A percentile compares a stretch with the other conserved stretches of the same genome.
Conservation (phyloP, 371 early-diverging fungal genomes). For the Haplosporangium sp. region DNA sequence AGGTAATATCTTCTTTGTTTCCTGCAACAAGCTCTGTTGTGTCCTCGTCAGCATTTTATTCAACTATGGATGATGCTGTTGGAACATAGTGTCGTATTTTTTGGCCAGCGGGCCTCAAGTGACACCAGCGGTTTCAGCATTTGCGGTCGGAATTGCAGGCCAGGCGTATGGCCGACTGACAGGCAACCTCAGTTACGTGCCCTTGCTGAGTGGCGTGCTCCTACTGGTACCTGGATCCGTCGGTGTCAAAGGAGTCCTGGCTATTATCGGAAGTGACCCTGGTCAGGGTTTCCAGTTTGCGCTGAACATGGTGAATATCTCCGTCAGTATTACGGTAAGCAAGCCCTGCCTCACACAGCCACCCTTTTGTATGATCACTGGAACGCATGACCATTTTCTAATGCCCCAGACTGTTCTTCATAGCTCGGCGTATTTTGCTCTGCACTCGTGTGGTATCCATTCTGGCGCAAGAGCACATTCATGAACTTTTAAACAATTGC, state of each 20-base stretch:
- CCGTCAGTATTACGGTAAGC: slow-evolving; percentile 68
- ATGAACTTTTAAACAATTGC: slow-evolving; percentile 42
- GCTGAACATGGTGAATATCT: slow-evolving; percentile 61
- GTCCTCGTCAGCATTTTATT: too few relatives aligned
- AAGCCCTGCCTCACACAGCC: slow-evolving; percentile 10
- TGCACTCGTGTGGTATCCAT: slow-evolving; percentile 47
- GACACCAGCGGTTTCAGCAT: slow-evolving; percentile 63
- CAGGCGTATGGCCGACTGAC: slow-evolving; percentile 67
- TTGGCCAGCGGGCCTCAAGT: slow-evolving; percentile 55
- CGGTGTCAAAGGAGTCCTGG: slow-evolving; percentile 56
- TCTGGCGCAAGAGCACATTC: slow-evolving; percentile 55
- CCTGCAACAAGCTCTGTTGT: too few relatives aligned
- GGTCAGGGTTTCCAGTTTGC: slow-evolving; percentile 65
- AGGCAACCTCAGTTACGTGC: slow-evolving; percentile 67
- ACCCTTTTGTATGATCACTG: neutral
- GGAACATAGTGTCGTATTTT: slow-evolving; percentile 34
- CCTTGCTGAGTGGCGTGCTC: slow-evolving; percentile 66
- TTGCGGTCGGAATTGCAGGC: slow-evolving; percentile 66
- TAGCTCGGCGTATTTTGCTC: slow-evolving; percentile 53
- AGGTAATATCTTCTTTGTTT: too few relatives aligned
- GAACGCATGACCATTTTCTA: neutral
- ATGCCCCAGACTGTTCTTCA: neutral
- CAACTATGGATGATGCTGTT: too few relatives aligned
- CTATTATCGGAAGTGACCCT: slow-evolving; percentile 54
- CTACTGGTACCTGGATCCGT: slow-evolving; percentile 72